Conservation (phyloP, 1,284 basidiomycete species). For the Sanghuangporus baumii region DNA sequence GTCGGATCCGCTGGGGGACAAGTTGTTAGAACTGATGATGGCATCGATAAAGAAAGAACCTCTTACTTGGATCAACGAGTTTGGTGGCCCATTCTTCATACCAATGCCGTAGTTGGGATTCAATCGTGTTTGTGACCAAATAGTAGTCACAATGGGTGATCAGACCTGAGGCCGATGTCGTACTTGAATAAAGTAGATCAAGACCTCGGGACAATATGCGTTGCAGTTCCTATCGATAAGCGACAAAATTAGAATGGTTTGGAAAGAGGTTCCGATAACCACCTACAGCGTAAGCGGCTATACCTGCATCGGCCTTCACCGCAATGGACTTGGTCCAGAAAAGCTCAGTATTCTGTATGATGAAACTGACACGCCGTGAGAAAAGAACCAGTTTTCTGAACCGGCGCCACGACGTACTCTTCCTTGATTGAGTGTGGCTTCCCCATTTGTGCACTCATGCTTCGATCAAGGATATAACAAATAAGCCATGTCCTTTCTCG, state of each 20-base stretch:
- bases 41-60: not conserved
- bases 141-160: conserved; percentile 87
- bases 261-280: conserved; percentile 8
- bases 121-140: conserved; percentile 77
- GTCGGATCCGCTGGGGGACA: not conserved
- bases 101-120: conserved; percentile 74
- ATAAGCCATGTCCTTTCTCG: conserved; percentile 92
- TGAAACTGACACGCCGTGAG: conserved; percentile 47
- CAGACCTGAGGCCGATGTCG: conserved; percentile 76
- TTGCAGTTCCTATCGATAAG: conserved; percentile 63
- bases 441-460: conserved; percentile 89
- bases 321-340: conserved; percentile 66
- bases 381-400: conserved; percentile 11
- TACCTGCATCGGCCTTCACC: conserved; percentile 54
- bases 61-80: conserved; percentile 7
- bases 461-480: conserved; percentile 88
- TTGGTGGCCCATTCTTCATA: conserved; percentile 49
- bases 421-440: conserved; percentile 83
- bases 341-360: conserved; percentile 77
- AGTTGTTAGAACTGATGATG: not conserved
- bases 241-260: conserved; percentile 7
- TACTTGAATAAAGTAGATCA: conserved; percentile 86
- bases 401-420: conserved; percentile 54
- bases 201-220: conserved; percentile 84
- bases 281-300: conserved; percentile 69